phyloP scores from a whole-genome alignment of 1,284 basidiomycete genomes.

The Erythrobasidium hasegawianum region DNA sequence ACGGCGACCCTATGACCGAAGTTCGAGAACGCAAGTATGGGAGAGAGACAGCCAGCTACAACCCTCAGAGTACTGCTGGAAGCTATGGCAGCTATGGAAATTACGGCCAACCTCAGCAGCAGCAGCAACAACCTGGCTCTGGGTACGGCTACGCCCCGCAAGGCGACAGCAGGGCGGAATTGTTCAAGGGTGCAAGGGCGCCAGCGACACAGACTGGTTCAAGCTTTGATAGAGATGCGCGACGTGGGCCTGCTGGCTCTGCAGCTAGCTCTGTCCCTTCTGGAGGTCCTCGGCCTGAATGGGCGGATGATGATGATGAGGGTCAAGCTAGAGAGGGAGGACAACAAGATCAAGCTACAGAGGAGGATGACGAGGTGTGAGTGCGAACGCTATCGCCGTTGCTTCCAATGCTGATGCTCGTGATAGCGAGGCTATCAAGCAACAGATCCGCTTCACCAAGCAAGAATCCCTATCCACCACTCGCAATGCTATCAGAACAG shows the following conservation, averaged over 20 bases:
- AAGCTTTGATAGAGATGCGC: slow-evolving; percentile 17
- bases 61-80: slow-evolving; percentile 4
- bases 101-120: slow-evolving; percentile 18
- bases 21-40: slow-evolving; percentile 10
- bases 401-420: neutral
- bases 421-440: slow-evolving; percentile 77
- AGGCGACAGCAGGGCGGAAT: slow-evolving; percentile 7
- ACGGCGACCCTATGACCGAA: neutral
- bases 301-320: slow-evolving; percentile 22
- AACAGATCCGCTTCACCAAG: slow-evolving; percentile 83
- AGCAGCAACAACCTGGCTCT: neutral
- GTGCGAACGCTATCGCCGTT: neutral
- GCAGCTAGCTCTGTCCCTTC: neutral
- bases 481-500: slow-evolving; percentile 86
- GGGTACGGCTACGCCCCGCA: slow-evolving; percentile 17
- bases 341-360: slow-evolving; percentile 54
- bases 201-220: slow-evolving; percentile 17
- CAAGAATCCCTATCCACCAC: slow-evolving; percentile 89
- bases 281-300: slow-evolving; percentile 3
- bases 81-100: slow-evolving; percentile 34
- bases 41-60: slow-evolving; percentile 23
- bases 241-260: neutral
- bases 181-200: slow-evolving; percentile 34
- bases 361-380: slow-evolving; percentile 83
- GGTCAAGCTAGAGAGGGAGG: slow-evolving; percentile 8